Evolutionary conservation across 2,329 filamentous ascomycete genomes (phyloP).

Genomic region (Hymenoscyphus linearis): DNA sequence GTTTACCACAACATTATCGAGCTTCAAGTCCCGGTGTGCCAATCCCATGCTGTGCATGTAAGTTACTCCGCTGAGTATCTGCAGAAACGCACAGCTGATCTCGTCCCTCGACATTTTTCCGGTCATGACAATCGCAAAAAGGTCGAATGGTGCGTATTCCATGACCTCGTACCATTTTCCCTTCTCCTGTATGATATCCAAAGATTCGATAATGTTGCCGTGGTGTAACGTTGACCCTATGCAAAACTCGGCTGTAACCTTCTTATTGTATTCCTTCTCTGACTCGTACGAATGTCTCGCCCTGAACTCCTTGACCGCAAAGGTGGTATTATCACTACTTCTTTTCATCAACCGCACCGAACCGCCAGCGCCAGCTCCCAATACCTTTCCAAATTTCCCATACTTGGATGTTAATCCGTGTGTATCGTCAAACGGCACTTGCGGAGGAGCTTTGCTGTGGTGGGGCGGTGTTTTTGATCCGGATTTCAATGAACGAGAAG

Average conservation of each 20-base stretch:
- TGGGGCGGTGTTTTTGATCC: conserved; percentile 44
- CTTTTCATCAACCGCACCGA: conserved; percentile 93
- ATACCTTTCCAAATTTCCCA: conserved; percentile 88
- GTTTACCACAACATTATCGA: conserved; percentile 97
- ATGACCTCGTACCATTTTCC: conserved; percentile 97
- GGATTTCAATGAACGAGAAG: conserved; percentile 49
- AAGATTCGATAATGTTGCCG: conserved; percentile 95
- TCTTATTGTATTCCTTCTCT: conserved; percentile 94
- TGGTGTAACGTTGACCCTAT: conserved; percentile 96
- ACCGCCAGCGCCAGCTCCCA: conserved; percentile 90
- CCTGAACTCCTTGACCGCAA: conserved; percentile 96
- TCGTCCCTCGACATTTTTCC: conserved; percentile 94
- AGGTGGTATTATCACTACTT: conserved; percentile 85
- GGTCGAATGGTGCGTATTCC: conserved; percentile 94
- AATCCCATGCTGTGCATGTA: conserved; percentile 94
- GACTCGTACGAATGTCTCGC: conserved; percentile 88
- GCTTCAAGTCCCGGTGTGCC: conserved; percentile 88
- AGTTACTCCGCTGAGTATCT: conserved; percentile 89
- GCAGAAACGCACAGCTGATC: conserved; percentile 83
- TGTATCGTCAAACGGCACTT: conserved; percentile 89
- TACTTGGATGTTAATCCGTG: conserved; percentile 88
- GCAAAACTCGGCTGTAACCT: conserved; percentile 96
- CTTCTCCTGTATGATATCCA: conserved; percentile 94
- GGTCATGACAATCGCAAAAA: conserved; percentile 98
- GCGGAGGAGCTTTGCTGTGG: conserved; percentile 47